Conservation (phyloP, 352 stramenopile species). For the Pythium grandisporangium region DNA sequence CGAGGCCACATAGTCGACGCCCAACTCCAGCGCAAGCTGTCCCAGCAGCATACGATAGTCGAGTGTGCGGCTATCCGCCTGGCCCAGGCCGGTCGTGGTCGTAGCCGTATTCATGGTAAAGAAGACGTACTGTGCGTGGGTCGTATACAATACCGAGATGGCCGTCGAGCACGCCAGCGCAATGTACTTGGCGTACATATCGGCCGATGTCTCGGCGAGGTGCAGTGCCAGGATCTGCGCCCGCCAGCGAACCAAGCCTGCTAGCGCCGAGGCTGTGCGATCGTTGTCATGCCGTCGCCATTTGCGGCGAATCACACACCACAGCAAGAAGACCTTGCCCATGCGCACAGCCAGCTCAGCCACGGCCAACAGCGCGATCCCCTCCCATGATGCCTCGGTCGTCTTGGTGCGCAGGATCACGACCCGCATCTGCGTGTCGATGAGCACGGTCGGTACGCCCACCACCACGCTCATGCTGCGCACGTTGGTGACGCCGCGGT, state of each 20-base stretch:
- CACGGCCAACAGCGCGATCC: background rate
- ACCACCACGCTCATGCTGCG: background rate
- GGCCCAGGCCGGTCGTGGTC: background rate
- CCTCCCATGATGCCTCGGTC: background rate
- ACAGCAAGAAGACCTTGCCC: background rate
- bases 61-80: too few species aligned
- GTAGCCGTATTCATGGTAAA: background rate
- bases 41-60: background rate
- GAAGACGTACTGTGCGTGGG: background rate
- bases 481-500: background rate
- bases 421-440: background rate
- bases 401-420: background rate
- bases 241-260: background rate
- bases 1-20: background rate
- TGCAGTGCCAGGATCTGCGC: background rate
- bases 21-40: background rate
- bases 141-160: background rate
- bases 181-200: background rate
- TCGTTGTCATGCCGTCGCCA: too few species aligned
- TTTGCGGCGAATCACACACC: background rate
- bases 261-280: background rate
- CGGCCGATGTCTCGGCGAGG: background rate
- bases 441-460: background rate
- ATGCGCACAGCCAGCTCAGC: background rate
- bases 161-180: too few species aligned